Percentiles rank a stretch among this genome's conserved stretches.
These are phyloP conservation scores for Neopestalotiopsis sp. DNA, from an alignment of 2,329 filamentous ascomycete species.

Conservation along the genomic window DNA sequence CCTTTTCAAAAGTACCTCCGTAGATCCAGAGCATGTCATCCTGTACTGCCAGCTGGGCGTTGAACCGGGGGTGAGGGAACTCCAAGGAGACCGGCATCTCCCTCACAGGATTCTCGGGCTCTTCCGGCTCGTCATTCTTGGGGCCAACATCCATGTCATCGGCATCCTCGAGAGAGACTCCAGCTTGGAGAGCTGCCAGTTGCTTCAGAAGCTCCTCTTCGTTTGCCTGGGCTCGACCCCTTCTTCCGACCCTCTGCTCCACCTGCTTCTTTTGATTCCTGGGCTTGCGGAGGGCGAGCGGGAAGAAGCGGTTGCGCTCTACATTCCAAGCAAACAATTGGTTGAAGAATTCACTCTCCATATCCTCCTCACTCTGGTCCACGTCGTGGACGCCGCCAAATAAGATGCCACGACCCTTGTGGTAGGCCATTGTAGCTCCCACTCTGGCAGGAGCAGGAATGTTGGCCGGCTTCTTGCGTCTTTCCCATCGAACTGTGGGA, in stretches of 20 bases:
- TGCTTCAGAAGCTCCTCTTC: slow-evolving; percentile 91
- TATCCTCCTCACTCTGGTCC: slow-evolving; percentile 89
- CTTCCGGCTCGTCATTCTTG: slow-evolving; percentile 55
- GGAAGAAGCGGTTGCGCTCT: slow-evolving; percentile 94
- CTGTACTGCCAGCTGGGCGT: slow-evolving; percentile 87
- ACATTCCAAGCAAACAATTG: slow-evolving; percentile 91
- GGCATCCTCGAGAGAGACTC: slow-evolving; percentile 63
- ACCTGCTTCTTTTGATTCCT: slow-evolving; percentile 70
- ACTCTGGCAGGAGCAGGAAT: slow-evolving; percentile 82
- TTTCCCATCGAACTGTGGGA: slow-evolving; percentile 87
- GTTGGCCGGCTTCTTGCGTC: slow-evolving; percentile 90
- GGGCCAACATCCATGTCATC: slow-evolving; percentile 50
- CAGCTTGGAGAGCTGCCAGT: slow-evolving; percentile 83
- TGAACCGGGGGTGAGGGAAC: slow-evolving; percentile 89
- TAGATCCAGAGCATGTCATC: slow-evolving; percentile 94
- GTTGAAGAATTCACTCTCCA: slow-evolving; percentile 98
- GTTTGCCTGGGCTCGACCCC: slow-evolving; percentile 83
- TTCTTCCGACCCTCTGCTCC: slow-evolving; percentile 63
- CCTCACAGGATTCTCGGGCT: slow-evolving; percentile 63
- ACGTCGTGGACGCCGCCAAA: slow-evolving; percentile 96
- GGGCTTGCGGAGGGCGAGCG: slow-evolving; percentile 76
- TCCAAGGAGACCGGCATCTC: slow-evolving; percentile 76
- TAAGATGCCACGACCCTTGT: slow-evolving; percentile 89
- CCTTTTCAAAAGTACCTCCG: slow-evolving; percentile 93
- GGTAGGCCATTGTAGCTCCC: slow-evolving; percentile 91